Percentiles rank a stretch among this genome's conserved stretches.
These are phyloP conservation scores for Cruciata laevipes DNA, from an alignment of 257 asterid genomes.

Conservation along the genomic window DNA sequence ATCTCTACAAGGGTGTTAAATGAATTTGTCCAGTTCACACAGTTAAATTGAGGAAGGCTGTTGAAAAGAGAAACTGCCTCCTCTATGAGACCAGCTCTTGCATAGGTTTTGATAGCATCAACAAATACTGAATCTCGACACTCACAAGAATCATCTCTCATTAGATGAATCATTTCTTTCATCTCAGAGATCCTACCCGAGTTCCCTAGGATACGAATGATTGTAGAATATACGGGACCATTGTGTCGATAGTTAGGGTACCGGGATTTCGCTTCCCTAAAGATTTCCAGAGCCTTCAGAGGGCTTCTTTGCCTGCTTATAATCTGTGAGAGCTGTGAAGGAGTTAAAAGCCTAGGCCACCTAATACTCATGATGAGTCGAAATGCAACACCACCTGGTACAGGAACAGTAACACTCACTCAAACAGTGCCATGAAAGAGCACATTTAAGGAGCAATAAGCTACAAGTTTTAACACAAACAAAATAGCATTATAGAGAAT, in stretches of 20 bases:
- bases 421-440: background rate
- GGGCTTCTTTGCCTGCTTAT: slow-evolving; percentile 71
- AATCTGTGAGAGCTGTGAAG: slow-evolving; percentile 65
- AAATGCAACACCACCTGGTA: slow-evolving; percentile 6
- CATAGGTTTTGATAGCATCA: slow-evolving; percentile 48
- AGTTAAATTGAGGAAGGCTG: slow-evolving; percentile 67
- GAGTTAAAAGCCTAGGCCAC: slow-evolving; percentile 81
- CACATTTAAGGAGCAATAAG: background rate
- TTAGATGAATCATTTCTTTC: slow-evolving; percentile 54
- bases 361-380: slow-evolving; percentile 44
- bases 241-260: slow-evolving; percentile 71
- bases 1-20: slow-evolving; percentile 68
- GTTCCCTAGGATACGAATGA: slow-evolving; percentile 60
- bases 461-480: too few species aligned
- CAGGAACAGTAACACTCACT: slow-evolving; percentile 6
- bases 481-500: background rate
- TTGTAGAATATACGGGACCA: slow-evolving; percentile 64
- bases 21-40: slow-evolving; percentile 67
- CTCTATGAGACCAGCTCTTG: slow-evolving; percentile 43
- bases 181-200: slow-evolving; percentile 60
- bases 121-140: slow-evolving; percentile 66
- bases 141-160: slow-evolving; percentile 75
- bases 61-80: slow-evolving; percentile 71
- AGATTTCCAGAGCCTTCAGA: slow-evolving; percentile 62
- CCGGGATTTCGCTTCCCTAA: slow-evolving; percentile 51